Base-by-base conservation (phyloP, 805 yeast species). In the Metschnikowia chrysomelidarum region DNA sequence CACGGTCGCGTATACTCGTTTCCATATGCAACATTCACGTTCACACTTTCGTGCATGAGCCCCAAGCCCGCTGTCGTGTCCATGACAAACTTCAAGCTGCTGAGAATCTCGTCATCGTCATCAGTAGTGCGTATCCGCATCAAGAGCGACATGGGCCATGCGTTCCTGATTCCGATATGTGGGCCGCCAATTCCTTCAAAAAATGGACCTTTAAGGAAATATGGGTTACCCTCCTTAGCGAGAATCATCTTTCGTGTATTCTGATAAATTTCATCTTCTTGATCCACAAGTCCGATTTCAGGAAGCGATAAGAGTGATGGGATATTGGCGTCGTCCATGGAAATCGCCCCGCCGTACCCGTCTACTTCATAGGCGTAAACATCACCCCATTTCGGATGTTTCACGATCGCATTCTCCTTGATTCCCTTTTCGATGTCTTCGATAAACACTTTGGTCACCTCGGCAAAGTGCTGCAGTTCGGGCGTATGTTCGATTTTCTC, bases 61-160 rank as follows among this genome's bases (percentile, higher is more conserved):
- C 96, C 96, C 14, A 87, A 63, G 0, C 79, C 82, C 2, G 71
- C 86, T 0, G 96, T 87, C 9, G 78, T 74, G 4, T 60, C 60
- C 67, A 79, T 71, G 5, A 87, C 57, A 34, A 70, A 44, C 5
- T 68, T 51, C 43, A 87, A 60, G 39, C 68, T 64, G 24, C 60
- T 57, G 34, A 46, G 13, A 18, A 88, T 86, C 52, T 87, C 95
- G 1, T 67, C 68, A 38, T 86, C 93, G 45, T 81, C 77, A 43
- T 78, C 75, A 4, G 81, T 67, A 0, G 96, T 87, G 43, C 95
- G 71, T 14, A 87, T 86, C 20, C 78, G 74, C 34, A 85, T 70
- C 24, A 87, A 60, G n/a, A 83, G 62, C 21, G 88, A 78, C 95
- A 87, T 82, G 10, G 96, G 96, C 96, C 96, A 87, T 0, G 94